Conservation (phyloP, 2,329 filamentous ascomycete species). For the Ophiostoma triangulosporum region DNA sequence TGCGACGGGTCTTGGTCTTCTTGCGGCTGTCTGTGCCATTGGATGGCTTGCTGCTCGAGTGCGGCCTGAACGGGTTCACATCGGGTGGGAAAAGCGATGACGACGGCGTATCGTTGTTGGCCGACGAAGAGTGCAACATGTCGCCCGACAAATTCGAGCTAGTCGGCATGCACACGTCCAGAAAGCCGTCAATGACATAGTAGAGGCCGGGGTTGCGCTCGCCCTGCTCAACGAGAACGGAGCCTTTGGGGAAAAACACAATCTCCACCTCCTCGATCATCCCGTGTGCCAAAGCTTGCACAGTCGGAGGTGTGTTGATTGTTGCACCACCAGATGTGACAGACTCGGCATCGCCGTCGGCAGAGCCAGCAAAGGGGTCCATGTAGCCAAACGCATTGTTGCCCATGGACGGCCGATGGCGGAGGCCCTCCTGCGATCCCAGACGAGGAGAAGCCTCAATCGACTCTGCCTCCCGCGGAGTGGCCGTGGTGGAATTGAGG, state of each 20-base stretch:
- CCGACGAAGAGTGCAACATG: conserved; percentile 22
- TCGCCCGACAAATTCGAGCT: conserved; percentile 36
- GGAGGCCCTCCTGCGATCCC: conserved; percentile 67
- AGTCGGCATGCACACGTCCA: conserved; percentile 79
- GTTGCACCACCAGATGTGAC: conserved; percentile 50
- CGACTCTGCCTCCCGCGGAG: conserved; percentile 55
- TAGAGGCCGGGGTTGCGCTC: conserved; percentile 94
- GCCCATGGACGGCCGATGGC: conserved; percentile 65
- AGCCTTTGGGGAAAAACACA: conserved; percentile 90
- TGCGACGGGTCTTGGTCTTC: conserved; percentile 42
- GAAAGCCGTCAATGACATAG: conserved; percentile 93
- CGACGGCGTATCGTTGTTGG: conserved; percentile 8
- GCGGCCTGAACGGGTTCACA: background rate
- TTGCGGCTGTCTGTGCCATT: conserved; percentile 24
- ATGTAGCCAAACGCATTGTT: conserved; percentile 85
- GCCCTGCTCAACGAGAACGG: conserved; percentile 88
- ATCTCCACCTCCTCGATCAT: conserved; percentile 90
- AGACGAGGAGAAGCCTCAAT: conserved; percentile 75
- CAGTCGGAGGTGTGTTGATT: conserved; percentile 48
- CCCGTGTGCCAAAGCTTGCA: conserved; percentile 57
- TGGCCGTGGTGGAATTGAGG: conserved; percentile 53
- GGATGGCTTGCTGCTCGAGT: background rate
- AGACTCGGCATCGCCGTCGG: conserved; percentile 78
- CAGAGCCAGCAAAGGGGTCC: conserved; percentile 63
- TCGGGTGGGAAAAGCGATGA: conserved; percentile 13